These are phyloP conservation scores for Cercospora janseana DNA, from an alignment of 2,329 filamentous ascomycete genomes.

Conservation along the genomic window DNA sequence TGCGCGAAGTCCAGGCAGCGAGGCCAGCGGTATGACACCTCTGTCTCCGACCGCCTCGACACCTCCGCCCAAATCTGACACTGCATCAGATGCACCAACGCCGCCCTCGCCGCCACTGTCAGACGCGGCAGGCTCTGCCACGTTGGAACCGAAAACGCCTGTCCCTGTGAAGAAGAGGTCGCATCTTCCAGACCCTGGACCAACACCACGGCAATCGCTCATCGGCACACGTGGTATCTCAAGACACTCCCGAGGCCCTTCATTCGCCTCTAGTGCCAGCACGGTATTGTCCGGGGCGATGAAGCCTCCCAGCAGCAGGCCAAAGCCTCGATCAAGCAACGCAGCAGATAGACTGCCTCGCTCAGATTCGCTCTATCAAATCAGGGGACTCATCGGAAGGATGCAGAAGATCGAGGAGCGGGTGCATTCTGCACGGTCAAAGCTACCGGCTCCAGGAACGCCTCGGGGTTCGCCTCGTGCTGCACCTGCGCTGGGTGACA, in stretches of 20 bases:
- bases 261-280: conserved; percentile 43
- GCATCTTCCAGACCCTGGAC: conserved; percentile 51
- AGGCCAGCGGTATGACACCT: conserved; percentile 64
- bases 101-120: conserved; percentile 94
- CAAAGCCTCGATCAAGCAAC: conserved; percentile 42
- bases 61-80: conserved; percentile 69
- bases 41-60: conserved; percentile 90
- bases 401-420: conserved; percentile 95
- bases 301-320: conserved; percentile 45
- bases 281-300: conserved; percentile 31
- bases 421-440: conserved; percentile 87
- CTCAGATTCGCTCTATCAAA: conserved; percentile 80
- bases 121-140: conserved; percentile 66
- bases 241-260: conserved; percentile 57
- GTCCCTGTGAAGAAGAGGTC: conserved; percentile 44
- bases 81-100: conserved; percentile 67
- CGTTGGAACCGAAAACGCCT: conserved; percentile 42
- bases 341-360: conserved; percentile 47
- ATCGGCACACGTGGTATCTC: conserved; percentile 45
- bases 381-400: conserved; percentile 88
- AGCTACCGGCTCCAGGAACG: conserved; percentile 78
- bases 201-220: conserved; percentile 52
- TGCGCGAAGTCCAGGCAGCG: conserved; percentile 50
- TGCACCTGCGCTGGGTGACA: conserved; percentile 35
- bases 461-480: conserved; percentile 73